Conservation (phyloP, 441 rosid genomes). For the Aleurites moluccanus region DNA sequence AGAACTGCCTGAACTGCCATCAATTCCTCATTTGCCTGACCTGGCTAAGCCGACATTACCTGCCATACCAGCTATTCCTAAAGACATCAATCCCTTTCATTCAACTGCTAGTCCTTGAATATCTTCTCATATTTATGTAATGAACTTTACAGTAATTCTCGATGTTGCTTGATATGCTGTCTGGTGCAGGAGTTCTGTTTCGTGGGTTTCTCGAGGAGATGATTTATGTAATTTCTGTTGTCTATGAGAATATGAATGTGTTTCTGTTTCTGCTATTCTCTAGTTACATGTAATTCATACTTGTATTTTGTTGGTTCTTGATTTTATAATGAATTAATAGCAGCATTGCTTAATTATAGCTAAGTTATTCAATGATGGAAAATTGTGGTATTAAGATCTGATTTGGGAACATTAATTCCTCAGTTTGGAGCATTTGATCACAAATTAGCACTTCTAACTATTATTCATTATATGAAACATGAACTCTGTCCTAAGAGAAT, state of each 20-base stretch:
- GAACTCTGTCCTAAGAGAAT: neutral
- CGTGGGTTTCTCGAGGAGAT: neutral
- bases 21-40: slow-evolving; percentile 6
- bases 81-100: neutral
- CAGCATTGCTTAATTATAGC: neutral
- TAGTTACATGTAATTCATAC: too few species aligned
- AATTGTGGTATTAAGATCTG: neutral
- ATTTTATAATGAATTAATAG: neutral
- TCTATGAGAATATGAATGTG: neutral
- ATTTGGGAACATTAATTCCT: neutral
- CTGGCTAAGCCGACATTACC: neutral
- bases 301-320: neutral
- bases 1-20: slow-evolving; percentile 9
- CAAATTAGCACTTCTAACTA: too few species aligned
- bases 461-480: neutral
- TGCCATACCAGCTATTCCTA: neutral
- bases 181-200: neutral
- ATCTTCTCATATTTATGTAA: neutral
- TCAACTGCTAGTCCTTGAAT: neutral
- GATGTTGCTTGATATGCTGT: neutral
- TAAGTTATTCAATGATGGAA: neutral
- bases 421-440: neutral
- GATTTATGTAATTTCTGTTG: neutral
- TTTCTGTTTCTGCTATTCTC: neutral
- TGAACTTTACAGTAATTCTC: neutral